Evolutionary conservation across 768 basidiomycete species (phyloP).

Genomic region (Macrolepiota albuminosa): DNA sequence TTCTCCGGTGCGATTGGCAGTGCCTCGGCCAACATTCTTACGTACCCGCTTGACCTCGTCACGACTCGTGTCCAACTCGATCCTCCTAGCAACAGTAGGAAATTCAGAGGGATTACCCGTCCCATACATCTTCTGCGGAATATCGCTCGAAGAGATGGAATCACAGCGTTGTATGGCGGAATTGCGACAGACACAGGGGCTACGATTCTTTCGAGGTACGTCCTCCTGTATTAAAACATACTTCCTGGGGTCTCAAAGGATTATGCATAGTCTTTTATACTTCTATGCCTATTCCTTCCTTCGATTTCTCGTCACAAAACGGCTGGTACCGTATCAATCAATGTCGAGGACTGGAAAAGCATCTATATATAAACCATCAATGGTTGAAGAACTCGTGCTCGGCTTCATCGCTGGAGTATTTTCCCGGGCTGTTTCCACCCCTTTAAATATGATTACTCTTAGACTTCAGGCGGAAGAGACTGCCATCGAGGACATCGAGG

Average conservation of each 20-base stretch:
- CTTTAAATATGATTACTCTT: neutral
- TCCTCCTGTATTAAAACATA: neutral
- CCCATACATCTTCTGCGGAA: neutral
- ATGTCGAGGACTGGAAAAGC: neutral
- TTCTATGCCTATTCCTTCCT: neutral
- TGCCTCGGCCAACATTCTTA: constrained; percentile 43
- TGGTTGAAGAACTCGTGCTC: neutral
- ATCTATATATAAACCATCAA: neutral
- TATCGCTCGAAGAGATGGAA: neutral
- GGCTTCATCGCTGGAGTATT: neutral
- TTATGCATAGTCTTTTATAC: neutral
- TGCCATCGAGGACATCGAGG: neutral
- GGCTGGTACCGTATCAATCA: neutral
- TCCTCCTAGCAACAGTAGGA: constrained; percentile 12
- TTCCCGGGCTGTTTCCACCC: neutral
- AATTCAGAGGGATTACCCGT: neutral
- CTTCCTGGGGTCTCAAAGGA: neutral
- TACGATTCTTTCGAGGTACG: neutral
- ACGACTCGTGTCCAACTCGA: constrained; percentile 45
- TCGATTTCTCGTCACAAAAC: neutral
- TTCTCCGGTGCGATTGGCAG: constrained; percentile 50
- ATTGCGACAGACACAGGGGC: neutral
- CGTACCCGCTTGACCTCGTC: constrained; percentile 58
- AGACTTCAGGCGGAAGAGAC: neutral
- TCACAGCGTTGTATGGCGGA: neutral